Evolutionary conservation across 371 early-diverging fungal genomes (phyloP).

Genomic region (Circinella umbellata): DNA sequence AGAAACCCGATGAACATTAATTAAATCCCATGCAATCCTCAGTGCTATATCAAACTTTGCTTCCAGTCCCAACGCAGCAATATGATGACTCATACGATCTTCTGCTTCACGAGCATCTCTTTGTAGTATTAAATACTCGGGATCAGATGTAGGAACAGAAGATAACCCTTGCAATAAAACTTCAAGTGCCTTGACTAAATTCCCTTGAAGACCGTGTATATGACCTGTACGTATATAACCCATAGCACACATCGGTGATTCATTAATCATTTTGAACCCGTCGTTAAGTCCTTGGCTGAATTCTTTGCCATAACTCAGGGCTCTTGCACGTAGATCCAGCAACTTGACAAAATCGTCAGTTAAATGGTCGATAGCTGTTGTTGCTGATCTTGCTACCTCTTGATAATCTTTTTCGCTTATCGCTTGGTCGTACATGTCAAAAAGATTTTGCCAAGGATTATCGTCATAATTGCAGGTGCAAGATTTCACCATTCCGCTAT

Average conservation of each 20-base stretch:
- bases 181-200: neutral
- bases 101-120: neutral
- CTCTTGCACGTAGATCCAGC: neutral
- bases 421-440: constrained; percentile 5
- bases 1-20: neutral
- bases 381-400: neutral
- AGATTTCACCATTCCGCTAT: neutral
- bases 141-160: neutral
- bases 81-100: neutral
- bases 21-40: constrained; percentile 1
- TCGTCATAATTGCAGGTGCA: neutral
- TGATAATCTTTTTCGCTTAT: neutral
- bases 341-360: constrained; percentile 1
- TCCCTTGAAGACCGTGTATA: neutral
- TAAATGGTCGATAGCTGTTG: neutral
- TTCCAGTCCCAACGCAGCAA: neutral
- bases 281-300: neutral
- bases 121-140: neutral
- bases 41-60: neutral
- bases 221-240: constrained; percentile 3
- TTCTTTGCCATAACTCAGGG: neutral
- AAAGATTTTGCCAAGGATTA: constrained; percentile 7
- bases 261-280: constrained; percentile 4
- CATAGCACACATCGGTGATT: neutral
- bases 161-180: neutral